Conservation (phyloP, 2,329 filamentous ascomycete genomes). For the Juglanconis sp. region DNA sequence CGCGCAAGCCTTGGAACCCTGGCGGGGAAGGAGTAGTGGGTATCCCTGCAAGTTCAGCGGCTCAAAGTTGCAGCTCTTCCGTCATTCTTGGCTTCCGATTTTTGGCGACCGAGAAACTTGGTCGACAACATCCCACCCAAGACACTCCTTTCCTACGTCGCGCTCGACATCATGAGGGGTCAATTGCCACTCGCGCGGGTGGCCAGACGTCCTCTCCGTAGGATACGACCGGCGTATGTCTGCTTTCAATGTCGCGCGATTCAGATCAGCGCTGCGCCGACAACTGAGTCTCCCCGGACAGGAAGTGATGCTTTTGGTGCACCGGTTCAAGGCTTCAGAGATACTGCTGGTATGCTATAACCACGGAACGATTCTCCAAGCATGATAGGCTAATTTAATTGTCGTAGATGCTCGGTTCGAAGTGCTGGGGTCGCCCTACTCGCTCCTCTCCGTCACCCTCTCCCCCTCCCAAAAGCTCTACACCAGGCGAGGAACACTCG, state of each 20-base stretch:
- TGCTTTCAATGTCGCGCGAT: slow-evolving; percentile 58
- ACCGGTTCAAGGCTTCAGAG: slow-evolving; percentile 40
- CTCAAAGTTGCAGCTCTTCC: slow-evolving; percentile 1
- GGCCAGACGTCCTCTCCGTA: slow-evolving; percentile 27
- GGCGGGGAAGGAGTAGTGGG: neutral
- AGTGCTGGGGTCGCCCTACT: slow-evolving; percentile 87
- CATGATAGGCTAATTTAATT: neutral
- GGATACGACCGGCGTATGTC: slow-evolving; percentile 34
- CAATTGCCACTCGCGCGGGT: slow-evolving; percentile 38
- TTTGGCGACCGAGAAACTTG: slow-evolving; percentile 6
- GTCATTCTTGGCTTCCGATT: slow-evolving; percentile 13
- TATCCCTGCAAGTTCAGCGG: neutral
- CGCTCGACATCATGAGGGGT: slow-evolving; percentile 38
- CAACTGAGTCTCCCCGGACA: slow-evolving; percentile 49
- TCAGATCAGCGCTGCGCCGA: slow-evolving; percentile 61
- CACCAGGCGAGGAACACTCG: slow-evolving; percentile 85
- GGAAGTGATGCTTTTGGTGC: slow-evolving; percentile 55
- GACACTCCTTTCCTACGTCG: slow-evolving; percentile 1
- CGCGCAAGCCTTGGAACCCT: neutral
- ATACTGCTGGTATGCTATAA: slow-evolving; percentile 45
- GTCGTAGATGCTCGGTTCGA: slow-evolving; percentile 85
- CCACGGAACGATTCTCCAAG: neutral
- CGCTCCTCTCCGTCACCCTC: slow-evolving; percentile 86
- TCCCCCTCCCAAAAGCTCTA: slow-evolving; percentile 93
- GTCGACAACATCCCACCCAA: slow-evolving; percentile 3